Base-by-base conservation (phyloP, 1,284 basidiomycete genomes). In the Anthracocystis panici-leucophaei region DNA sequence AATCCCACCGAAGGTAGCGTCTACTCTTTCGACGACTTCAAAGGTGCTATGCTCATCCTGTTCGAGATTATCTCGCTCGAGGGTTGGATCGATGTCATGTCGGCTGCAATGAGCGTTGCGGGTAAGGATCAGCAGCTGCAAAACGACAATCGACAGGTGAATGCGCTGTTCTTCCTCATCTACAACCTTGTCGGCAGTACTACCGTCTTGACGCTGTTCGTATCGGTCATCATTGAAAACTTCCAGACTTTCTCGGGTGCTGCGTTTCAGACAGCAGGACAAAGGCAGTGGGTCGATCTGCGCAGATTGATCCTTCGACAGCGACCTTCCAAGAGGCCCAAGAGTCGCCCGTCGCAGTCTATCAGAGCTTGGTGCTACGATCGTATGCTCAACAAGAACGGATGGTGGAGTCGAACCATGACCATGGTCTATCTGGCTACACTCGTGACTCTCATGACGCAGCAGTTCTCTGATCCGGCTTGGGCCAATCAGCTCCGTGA, bases 61-160 rank as follows among this genome's bases (percentile, higher is more conserved):
- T 98, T 98, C 82, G 96, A 99, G 86, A 96, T 97, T 81, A 93
- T 98, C 41, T 97, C 94, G 0, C 87, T 97, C 50, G 87, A 97
- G 86, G 96, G 96, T 3, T 98, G 96, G 96, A 90, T 93, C 40
- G 92, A 96, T 83, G 95, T 96, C 57, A 93, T 97, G 92, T 87
- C 87, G 23, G 88, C 91, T 12, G 92, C 92, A 1, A 93, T 93
- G 87, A 91, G 91, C 75, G 92, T 97, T 65, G 91, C 89, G 0
- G 93, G 92, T 0, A 61, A 61, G 21, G 78, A 85, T 49, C 57
- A 56, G 50, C 84, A 85, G 68, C 75, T 80, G 41, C 63, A 72
- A 41, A 71, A 74, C 33, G 83, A 84, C 67, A 69, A 69, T 27
- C 63, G 76, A 11, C 83, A 84, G 62, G 75, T 83, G 58, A 85